Conservation (phyloP, 306 rosid species). For the Gastrolobium villosum region DNA sequence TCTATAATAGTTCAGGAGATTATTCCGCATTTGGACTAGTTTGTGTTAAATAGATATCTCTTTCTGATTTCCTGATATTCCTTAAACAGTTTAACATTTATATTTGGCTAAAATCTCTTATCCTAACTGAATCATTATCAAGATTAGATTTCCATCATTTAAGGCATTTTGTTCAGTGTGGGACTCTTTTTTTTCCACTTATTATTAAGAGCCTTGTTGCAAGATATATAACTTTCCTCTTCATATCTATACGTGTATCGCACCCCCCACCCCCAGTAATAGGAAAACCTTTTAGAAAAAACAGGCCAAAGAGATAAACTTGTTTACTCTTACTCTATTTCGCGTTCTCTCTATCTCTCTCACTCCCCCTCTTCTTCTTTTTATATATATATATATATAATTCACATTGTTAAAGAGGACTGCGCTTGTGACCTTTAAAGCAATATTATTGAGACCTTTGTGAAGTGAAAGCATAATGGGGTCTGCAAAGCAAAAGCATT, state of each 20-base stretch:
- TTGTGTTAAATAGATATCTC: neutral
- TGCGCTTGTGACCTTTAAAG: neutral
- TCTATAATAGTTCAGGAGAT: neutral
- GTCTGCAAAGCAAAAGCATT: conserved; percentile 50
- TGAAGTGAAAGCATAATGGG: conserved; percentile 52
- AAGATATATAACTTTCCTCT: neutral
- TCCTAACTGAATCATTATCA: conserved; percentile 25
- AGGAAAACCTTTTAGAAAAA: conserved; percentile 5
- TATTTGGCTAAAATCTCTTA: conserved; percentile 6
- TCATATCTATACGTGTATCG: neutral
- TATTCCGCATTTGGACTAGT: neutral
- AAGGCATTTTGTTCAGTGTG: neutral
- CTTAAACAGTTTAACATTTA: neutral
- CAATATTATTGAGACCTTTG: neutral
- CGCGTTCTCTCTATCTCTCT: neutral
- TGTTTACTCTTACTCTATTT: neutral
- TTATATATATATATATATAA: neutral
- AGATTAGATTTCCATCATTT: neutral
- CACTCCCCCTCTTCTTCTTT: neutral
- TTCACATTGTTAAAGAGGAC: conserved; percentile 10
- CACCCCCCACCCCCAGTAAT: neutral
- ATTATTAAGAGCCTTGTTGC: neutral
- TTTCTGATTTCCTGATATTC: neutral
- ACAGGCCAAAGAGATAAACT: neutral
- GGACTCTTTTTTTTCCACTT: conserved; percentile 11